Conservation (phyloP, 768 basidiomycete species). For the Trametes maxima region DNA sequence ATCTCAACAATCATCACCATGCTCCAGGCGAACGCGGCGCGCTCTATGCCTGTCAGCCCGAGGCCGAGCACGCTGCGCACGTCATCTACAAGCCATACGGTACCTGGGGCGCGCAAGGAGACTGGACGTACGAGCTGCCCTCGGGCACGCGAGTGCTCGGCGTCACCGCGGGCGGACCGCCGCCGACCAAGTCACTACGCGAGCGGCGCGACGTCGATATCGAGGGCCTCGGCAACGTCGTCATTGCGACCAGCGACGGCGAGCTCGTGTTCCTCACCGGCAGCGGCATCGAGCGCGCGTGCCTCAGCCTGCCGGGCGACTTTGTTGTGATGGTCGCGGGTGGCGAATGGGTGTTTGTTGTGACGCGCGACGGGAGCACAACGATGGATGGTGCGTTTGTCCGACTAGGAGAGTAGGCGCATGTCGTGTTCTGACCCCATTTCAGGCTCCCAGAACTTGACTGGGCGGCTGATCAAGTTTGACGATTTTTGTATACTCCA, state of each 20-base stretch:
- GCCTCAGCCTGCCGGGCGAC: constrained; percentile 88
- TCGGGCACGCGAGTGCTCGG: constrained; percentile 65
- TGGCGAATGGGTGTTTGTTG: constrained; percentile 83
- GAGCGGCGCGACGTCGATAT: constrained; percentile 51
- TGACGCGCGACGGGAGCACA: constrained; percentile 87
- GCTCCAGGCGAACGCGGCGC: constrained; percentile 82
- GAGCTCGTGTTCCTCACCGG: constrained; percentile 90
- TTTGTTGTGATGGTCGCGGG: constrained; percentile 89
- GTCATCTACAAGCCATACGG: constrained; percentile 88
- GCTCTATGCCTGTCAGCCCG: constrained; percentile 78
- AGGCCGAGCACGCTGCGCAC: constrained; percentile 65
- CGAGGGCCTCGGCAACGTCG: constrained; percentile 81
- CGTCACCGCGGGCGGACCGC: constrained; percentile 76
- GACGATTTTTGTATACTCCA: constrained; percentile 90
- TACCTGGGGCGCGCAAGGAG: constrained; percentile 67
- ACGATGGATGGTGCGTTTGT: constrained; percentile 84
- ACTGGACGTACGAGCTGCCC: constrained; percentile 82
- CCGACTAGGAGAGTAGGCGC: background rate
- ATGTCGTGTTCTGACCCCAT: background rate
- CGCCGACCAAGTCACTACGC: constrained; percentile 49
- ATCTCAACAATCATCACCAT: background rate
- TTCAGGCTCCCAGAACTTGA: constrained; percentile 88
- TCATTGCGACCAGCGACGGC: constrained; percentile 82
- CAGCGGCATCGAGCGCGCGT: constrained; percentile 84
- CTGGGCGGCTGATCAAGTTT: constrained; percentile 82